Conservation (phyloP, 169 alveolate genomes). For the Plasmodium yoelii region DNA sequence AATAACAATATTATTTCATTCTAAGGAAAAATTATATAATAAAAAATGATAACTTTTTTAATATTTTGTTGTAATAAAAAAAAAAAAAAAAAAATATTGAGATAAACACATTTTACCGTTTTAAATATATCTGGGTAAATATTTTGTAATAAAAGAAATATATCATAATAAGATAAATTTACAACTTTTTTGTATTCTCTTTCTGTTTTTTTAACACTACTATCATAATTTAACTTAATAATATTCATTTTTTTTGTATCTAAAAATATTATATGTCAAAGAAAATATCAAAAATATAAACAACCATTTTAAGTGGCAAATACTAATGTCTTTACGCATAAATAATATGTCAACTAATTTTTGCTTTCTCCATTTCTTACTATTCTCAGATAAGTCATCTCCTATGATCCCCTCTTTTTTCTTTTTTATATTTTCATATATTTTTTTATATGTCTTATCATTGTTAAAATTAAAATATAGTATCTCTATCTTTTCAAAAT, state of each 20-base stretch:
- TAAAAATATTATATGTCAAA: not conserved
- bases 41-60: not conserved
- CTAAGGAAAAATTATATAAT: slow-evolving; percentile 4
- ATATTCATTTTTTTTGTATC: slow-evolving; percentile 42
- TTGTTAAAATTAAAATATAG: slow-evolving; percentile 52
- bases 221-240: slow-evolving; percentile 32
- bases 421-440: slow-evolving; percentile 57
- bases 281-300: too few species aligned
- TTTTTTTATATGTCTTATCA: slow-evolving; percentile 69
- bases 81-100: too few species aligned
- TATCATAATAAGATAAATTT: slow-evolving; percentile 51
- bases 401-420: slow-evolving; percentile 21
- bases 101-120: slow-evolving; percentile 15
- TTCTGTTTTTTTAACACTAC: slow-evolving; percentile 2
- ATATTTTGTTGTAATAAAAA: not conserved
- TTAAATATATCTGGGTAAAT: slow-evolving; percentile 61
- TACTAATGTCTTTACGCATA: not conserved
- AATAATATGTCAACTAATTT: too few species aligned
- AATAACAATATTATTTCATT: slow-evolving; percentile 53
- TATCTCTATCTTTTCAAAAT: slow-evolving; percentile 61
- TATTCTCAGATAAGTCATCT: slow-evolving; percentile 21
- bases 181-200: slow-evolving; percentile 36
- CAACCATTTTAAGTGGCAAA: not conserved
- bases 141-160: slow-evolving; percentile 45
- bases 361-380: not conserved